Evolutionary conservation across 345 rosid species (phyloP).

Genomic region (Salix koriyanagi): DNA sequence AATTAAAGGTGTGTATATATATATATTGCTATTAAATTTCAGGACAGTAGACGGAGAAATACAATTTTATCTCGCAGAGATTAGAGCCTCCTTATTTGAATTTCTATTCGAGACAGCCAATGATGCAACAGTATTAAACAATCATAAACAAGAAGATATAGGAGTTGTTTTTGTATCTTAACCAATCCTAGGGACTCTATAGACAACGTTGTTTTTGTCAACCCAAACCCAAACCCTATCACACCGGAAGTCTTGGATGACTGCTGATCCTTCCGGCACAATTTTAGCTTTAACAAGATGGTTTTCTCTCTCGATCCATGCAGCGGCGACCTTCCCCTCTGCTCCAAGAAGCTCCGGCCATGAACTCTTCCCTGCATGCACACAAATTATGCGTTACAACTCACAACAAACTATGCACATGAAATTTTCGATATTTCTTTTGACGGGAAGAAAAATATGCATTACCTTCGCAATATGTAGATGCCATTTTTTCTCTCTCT

Average conservation of each 20-base stretch:
- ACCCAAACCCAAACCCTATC: conserved; percentile 20
- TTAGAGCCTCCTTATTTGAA: too few relatives aligned
- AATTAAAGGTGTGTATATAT: too few relatives aligned
- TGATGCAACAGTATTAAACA: too few relatives aligned
- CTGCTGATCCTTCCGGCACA: not conserved
- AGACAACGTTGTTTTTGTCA: not conserved
- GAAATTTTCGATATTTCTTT: not conserved
- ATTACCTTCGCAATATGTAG: not conserved
- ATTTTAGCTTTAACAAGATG: conserved; percentile 3
- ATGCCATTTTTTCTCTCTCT: not conserved
- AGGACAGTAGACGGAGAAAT: too few relatives aligned
- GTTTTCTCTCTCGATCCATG: conserved; percentile 18
- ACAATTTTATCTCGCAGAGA: too few relatives aligned
- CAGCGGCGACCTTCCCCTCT: not conserved
- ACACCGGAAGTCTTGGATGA: not conserved
- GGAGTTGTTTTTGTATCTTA: not conserved
- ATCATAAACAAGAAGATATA: too few relatives aligned
- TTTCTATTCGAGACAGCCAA: too few relatives aligned
- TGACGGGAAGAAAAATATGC: not conserved
- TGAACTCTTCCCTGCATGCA: conserved; percentile 16
- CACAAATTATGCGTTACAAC: not conserved
- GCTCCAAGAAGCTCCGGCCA: conserved; percentile 22
- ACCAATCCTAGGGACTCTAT: not conserved
- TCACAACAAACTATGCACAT: not conserved
- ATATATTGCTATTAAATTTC: too few relatives aligned